Evolutionary conservation across 2,329 filamentous ascomycete species (phyloP), one percentile per base, ranked within the genome.

Genomic region (Capronia coronata): DNA sequence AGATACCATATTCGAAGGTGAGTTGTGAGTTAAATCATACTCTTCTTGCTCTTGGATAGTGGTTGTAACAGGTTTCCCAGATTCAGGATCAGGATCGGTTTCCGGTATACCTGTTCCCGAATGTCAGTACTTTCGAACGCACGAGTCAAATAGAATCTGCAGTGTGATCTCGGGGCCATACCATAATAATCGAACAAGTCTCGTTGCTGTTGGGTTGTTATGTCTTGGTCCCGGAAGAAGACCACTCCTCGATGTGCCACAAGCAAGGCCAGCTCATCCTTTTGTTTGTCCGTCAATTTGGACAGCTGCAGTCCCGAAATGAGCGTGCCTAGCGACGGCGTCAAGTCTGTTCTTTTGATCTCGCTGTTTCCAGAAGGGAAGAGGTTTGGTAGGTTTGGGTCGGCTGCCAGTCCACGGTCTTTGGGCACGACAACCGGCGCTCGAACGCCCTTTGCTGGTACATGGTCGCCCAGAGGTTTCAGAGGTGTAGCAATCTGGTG

Each of bases 201-300:
- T 37, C 55, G 47, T 39, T 60, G 58, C 38, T 57, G 46, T 3
- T 59, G 55, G 25, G 55, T 43, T 2, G 54, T 57, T 14, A 56
- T 32, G 29, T 59, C 58, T 42, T 60, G 58, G 19, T 54, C 47
- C 39, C 54, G 14, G 49, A 60, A 54, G 42, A 59, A 59, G 7
- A 60, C 56, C 2, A 60, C 58, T 21, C 58, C 56, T n/a, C 19
- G 21, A 16, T 41, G 76, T 9, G 86, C 82, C 29, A 89, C 83
- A 55, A 84, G 81, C 18, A 83, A 78, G 1, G 73, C 74, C 9
- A 77, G 69, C 57, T 76, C 74, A 48, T 77, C 73, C 46, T 75
- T 74, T 39, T 71, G 71, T 5, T 68, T 63, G 35, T 72, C 67
- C 1, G 68, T 70, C 6, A 77, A 67, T 32, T 70, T 63, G 60